Conservation (phyloP, 2,329 filamentous ascomycete species). For the Pseudogymnoascus sp. region DNA sequence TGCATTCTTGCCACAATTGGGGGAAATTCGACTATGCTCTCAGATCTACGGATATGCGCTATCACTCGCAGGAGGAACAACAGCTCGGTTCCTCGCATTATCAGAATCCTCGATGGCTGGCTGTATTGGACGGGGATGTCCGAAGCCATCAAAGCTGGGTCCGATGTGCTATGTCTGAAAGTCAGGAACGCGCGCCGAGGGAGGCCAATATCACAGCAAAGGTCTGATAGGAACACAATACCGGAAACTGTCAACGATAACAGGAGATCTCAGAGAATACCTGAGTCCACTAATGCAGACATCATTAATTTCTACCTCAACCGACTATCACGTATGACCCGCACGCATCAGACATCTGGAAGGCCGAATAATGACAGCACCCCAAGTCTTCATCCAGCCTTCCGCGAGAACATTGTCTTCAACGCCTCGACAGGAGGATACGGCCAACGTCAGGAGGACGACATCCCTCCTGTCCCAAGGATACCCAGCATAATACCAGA, state of each 20-base stretch:
- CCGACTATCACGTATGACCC: background rate
- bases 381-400: slow-evolving; percentile 1
- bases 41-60: slow-evolving; percentile 37
- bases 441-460: background rate
- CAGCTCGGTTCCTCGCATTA: background rate
- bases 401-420: background rate
- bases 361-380: background rate
- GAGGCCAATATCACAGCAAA: background rate
- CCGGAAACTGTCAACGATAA: background rate
- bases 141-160: background rate
- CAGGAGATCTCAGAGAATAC: background rate
- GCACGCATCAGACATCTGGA: background rate
- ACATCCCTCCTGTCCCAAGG: background rate
- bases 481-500: slow-evolving; percentile 1
- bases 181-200: background rate
- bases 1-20: slow-evolving; percentile 46
- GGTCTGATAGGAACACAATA: background rate
- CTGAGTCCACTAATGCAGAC: background rate
- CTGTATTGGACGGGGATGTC: background rate
- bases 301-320: slow-evolving; percentile 2
- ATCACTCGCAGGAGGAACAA: slow-evolving; percentile 21
- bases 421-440: background rate
- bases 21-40: slow-evolving; percentile 34
- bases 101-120: slow-evolving; percentile 3
- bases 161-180: background rate